Conservation (phyloP, 2,329 filamentous ascomycete genomes). For the Aspergillus transmontanensis region DNA sequence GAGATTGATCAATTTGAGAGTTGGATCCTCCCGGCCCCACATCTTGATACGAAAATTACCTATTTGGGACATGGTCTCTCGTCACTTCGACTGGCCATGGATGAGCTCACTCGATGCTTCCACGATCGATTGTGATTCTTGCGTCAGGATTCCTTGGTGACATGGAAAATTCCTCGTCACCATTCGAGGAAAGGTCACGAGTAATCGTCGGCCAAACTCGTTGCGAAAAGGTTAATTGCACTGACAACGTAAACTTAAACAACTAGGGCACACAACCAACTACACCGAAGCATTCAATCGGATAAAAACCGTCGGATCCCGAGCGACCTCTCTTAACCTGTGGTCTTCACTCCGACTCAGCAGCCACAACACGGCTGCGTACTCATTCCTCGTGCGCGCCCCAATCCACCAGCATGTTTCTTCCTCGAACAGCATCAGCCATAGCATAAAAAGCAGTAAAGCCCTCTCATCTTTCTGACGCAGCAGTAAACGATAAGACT, state of each 20-base stretch:
- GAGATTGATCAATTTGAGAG: background rate
- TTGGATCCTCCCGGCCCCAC: background rate
- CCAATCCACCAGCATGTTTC: background rate
- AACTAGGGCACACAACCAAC: background rate
- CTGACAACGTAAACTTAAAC: background rate
- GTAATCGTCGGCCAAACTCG: background rate
- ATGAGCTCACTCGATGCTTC: background rate
- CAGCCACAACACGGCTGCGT: background rate
- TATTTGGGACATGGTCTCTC: background rate
- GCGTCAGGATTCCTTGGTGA: background rate
- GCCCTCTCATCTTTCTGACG: background rate
- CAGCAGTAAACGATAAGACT: background rate
- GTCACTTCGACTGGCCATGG: no score
- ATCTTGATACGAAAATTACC: background rate
- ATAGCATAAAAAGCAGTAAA: conserved; percentile 2
- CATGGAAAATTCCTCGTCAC: background rate
- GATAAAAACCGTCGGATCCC: background rate
- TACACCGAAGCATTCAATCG: background rate
- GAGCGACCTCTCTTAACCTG: background rate
- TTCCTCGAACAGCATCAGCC: background rate
- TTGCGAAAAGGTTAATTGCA: background rate
- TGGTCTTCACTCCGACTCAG: background rate
- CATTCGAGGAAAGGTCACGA: background rate
- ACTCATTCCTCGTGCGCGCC: background rate
- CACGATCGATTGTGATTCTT: background rate